phyloP scores from a whole-genome alignment of 2,329 filamentous ascomycete species.

The Aspergillus eucalypticola region DNA sequence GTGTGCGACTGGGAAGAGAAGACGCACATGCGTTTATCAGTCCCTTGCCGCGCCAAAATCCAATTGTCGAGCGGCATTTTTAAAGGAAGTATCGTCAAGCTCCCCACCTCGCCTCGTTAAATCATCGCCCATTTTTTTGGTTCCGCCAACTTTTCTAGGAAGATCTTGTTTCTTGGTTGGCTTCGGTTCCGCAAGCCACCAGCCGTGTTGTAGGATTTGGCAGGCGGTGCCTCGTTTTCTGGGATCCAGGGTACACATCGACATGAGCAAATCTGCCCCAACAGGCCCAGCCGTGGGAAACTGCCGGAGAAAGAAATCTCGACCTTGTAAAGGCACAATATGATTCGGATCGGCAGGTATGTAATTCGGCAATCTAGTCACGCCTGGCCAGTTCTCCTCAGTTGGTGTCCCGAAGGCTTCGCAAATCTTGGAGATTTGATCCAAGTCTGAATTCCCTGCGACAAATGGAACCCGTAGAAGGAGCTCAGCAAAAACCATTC shows the following conservation, averaged over 20 bases:
- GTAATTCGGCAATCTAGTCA: conserved; percentile 77
- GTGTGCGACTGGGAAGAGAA: neutral
- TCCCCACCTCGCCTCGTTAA: conserved; percentile 74
- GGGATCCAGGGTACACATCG: conserved; percentile 84
- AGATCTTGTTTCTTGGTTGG: conserved; percentile 81
- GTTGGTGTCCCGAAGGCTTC: conserved; percentile 85
- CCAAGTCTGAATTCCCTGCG: conserved; percentile 78
- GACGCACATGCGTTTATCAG: neutral
- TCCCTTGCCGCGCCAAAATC: conserved; percentile 62
- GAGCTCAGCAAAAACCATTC: conserved; percentile 89
- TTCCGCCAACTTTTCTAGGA: conserved; percentile 72
- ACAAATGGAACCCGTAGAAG: conserved; percentile 80
- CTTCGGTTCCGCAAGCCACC: conserved; percentile 81
- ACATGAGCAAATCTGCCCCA: conserved; percentile 85
- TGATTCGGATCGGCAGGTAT: conserved; percentile 65
- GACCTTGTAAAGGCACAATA: conserved; percentile 59
- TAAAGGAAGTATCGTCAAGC: conserved; percentile 63
- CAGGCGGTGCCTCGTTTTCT: conserved; percentile 75
- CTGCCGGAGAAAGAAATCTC: conserved; percentile 70
- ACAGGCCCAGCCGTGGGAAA: conserved; percentile 80
- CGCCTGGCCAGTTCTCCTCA: conserved; percentile 94
- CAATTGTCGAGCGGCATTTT: conserved; percentile 79
- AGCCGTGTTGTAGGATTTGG: conserved; percentile 76
- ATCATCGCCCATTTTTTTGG: conserved; percentile 77
- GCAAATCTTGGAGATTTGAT: conserved; percentile 82